Conservation (phyloP, 1,139 yeast genomes). For the Suhomyces coccinellae region DNA sequence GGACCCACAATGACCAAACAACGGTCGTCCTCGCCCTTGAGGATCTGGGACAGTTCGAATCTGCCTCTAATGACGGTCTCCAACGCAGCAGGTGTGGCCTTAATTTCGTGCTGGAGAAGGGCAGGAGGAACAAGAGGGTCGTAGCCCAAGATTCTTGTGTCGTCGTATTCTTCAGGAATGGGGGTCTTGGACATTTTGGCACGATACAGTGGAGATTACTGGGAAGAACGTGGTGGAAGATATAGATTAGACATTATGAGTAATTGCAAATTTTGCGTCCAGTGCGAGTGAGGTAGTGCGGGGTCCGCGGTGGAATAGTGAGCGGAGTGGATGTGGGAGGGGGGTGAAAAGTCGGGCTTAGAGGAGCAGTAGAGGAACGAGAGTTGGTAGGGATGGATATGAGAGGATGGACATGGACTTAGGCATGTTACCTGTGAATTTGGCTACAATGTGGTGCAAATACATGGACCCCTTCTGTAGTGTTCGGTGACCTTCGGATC, state of each 20-base stretch:
- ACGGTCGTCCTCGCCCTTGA: conserved; percentile 76
- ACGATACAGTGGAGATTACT: neutral
- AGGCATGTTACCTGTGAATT: no score
- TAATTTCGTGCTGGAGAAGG: conserved; percentile 73
- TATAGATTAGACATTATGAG: neutral
- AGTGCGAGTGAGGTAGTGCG: conserved; percentile 5
- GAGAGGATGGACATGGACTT: no score
- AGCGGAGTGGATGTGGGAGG: neutral
- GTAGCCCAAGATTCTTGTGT: conserved; percentile 84
- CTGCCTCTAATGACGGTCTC: conserved; percentile 78
- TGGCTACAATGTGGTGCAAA: no score
- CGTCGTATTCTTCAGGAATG: conserved; percentile 75
- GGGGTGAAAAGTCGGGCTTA: neutral
- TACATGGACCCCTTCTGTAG: no score
- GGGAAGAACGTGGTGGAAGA: neutral
- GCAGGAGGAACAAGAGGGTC: conserved; percentile 92
- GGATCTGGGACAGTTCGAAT: conserved; percentile 68
- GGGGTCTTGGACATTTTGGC: conserved; percentile 47
- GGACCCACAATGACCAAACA: conserved; percentile 89
- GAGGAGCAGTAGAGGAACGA: neutral
- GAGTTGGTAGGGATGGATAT: no score
- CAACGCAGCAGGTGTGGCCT: conserved; percentile 60
- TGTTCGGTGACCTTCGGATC: no score
- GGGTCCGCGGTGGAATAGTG: neutral
- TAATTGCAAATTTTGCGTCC: conserved; percentile 5